Base-by-base conservation (phyloP, 2,329 filamentous ascomycete species). In the Paecilomyces sp. region DNA sequence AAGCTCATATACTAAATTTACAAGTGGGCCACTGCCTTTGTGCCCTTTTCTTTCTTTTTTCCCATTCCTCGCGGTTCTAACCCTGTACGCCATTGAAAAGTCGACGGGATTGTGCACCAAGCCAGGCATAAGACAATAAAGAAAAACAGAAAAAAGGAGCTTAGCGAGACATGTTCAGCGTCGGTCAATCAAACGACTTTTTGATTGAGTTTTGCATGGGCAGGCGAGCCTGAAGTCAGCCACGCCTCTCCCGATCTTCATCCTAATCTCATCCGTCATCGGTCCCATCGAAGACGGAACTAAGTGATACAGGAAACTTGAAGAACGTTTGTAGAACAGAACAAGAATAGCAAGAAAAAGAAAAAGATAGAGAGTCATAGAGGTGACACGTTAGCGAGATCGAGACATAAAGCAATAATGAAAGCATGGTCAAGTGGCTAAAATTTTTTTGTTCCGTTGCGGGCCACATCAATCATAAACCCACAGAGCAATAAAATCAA, bases 401-500 rank as follows among this genome's bases (percentile, higher is more conserved):
- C 13, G 51, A 51, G 36, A 55, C 47, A 50, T 54, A 51, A 25
- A 56, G 30, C 50, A 47, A 57, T 50, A 61, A 57, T 34, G 33
- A 56, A 57, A 41, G 34, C 24, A 47, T 33, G 13, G 31, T 55
- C 24, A 55, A 36, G 30, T 33, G 28, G 54, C 54, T 33, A 55
- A 55, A 33, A 28, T 53, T 53, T 53, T 53, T 53, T 53, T 53
- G 28, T 24, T 53, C 28, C 51, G 51, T 53, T 53, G 24, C 51
- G 51, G 51, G 51, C 51, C 22, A 30, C 51, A 53, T 25, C 22
- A 25, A 24, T 25, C 67, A 68, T 67, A 68, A 65, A 61, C 65
- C 61, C 60, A 65, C 64, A 58, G 60, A 63, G 60, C 66, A 63
- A 65, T 63, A 66, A 63, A 61, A 57, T 58, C 60, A 65, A 65